A percentile compares a stretch with the other conserved stretches of the same genome.
phyloP scores from a whole-genome alignment of 345 rosid genomes.

The Kandelia obovata region DNA sequence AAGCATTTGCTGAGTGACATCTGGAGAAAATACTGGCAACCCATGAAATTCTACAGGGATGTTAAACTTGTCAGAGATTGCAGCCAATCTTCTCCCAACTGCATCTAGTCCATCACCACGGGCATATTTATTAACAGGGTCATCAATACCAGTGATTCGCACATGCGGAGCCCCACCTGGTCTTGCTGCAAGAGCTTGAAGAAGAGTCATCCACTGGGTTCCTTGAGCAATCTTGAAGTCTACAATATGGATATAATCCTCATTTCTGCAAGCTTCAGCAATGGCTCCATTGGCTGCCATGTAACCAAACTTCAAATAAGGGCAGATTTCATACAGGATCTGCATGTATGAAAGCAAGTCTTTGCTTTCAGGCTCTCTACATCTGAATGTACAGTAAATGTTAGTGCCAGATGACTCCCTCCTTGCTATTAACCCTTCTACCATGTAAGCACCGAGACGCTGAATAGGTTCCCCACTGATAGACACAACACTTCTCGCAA shows the following conservation, averaged over 20 bases:
- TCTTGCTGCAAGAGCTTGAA: conserved; percentile 65
- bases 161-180: conserved; percentile 66
- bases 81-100: conserved; percentile 41
- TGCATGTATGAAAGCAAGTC: conserved; percentile 64
- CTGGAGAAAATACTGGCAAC: conserved; percentile 49
- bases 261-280: conserved; percentile 68
- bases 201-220: conserved; percentile 68
- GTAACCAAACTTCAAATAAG: conserved; percentile 71
- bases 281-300: conserved; percentile 82
- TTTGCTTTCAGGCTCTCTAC: conserved; percentile 58
- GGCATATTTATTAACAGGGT: conserved; percentile 48
- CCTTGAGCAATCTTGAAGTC: conserved; percentile 72
- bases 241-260: conserved; percentile 53
- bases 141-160: conserved; percentile 69
- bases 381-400: conserved; percentile 45
- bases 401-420: conserved; percentile 45
- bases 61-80: conserved; percentile 47
- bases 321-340: conserved; percentile 63
- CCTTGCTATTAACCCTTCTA: conserved; percentile 65
- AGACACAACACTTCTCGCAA: conserved; percentile 47
- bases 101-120: conserved; percentile 53
- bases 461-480: conserved; percentile 54
- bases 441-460: conserved; percentile 71
- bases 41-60: conserved; percentile 55
- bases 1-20: conserved; percentile 55